Percentiles rank a stretch among this genome's conserved stretches.
phyloP scores from a whole-genome alignment of 208 protist species.

The Novymonas esmeraldas region DNA sequence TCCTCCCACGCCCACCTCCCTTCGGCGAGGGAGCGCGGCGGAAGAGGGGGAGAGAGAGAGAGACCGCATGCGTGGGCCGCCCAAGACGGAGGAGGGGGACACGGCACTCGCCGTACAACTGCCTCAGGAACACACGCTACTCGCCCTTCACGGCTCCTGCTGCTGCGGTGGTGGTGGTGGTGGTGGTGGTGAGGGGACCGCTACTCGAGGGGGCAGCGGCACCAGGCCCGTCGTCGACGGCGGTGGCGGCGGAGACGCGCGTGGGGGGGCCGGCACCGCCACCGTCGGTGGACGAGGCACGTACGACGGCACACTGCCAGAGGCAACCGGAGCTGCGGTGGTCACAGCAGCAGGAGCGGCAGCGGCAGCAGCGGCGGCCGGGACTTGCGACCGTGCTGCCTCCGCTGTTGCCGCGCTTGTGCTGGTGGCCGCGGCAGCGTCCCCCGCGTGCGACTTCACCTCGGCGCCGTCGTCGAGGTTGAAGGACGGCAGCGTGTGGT shows the following conservation, averaged over 20 bases:
- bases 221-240: neutral
- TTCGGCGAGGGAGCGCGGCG: too few species aligned
- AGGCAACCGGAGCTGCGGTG: neutral
- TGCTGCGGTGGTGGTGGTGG: neutral
- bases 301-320: neutral
- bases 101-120: too few species aligned
- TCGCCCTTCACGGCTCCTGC: too few species aligned
- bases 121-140: too few species aligned
- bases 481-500: constrained; percentile 2
- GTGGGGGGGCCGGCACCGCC: constrained; percentile 2
- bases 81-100: too few species aligned
- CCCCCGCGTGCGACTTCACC: neutral
- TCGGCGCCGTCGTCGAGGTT: neutral
- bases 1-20: too few species aligned
- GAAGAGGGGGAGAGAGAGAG: neutral
- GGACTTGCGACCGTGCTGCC: neutral
- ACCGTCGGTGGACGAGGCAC: constrained; percentile 6
- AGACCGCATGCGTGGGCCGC: too few species aligned
- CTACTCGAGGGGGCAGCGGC: neutral
- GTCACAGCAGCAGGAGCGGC: neutral
- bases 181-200: constrained; percentile 5
- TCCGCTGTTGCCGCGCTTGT: neutral
- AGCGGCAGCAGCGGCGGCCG: neutral
- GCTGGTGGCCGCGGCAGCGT: neutral
- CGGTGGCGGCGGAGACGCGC: neutral